Conservation (phyloP, 2,329 filamentous ascomycete genomes). For the Sphaerostilbella broomeana region DNA sequence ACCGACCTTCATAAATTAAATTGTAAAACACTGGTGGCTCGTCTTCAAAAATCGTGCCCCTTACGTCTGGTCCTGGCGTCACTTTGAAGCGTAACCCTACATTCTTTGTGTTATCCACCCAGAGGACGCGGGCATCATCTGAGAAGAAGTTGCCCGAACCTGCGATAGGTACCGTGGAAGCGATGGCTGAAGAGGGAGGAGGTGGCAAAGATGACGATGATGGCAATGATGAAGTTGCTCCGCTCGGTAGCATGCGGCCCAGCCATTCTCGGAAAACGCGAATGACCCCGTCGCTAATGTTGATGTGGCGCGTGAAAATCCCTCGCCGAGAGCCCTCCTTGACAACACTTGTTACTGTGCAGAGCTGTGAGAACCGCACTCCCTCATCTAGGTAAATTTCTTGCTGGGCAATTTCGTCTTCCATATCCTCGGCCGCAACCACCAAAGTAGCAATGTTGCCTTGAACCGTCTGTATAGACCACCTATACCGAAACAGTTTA, state of each 20-base stretch:
- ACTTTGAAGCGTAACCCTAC: conserved; percentile 66
- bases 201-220: not conserved
- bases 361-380: conserved; percentile 70
- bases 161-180: not conserved
- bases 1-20: conserved; percentile 64
- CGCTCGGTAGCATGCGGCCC: conserved; percentile 30
- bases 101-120: conserved; percentile 57
- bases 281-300: conserved; percentile 60
- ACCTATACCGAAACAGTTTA: conserved; percentile 21
- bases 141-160: not conserved
- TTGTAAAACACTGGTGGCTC: conserved; percentile 63
- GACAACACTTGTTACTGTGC: conserved; percentile 60
- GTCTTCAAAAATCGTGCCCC: conserved; percentile 54
- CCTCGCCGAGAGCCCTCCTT: conserved; percentile 55
- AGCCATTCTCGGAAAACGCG: conserved; percentile 71
- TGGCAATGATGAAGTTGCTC: not conserved
- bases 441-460: conserved; percentile 2
- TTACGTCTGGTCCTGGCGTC: conserved; percentile 23
- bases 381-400: conserved; percentile 57
- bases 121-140: conserved; percentile 44
- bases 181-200: not conserved
- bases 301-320: conserved; percentile 57
- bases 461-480: conserved; percentile 3
- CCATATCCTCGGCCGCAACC: conserved; percentile 4
- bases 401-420: conserved; percentile 15